phyloP scores from a whole-genome alignment of 2,329 filamentous ascomycete species.

The Emergomyces africanus region DNA sequence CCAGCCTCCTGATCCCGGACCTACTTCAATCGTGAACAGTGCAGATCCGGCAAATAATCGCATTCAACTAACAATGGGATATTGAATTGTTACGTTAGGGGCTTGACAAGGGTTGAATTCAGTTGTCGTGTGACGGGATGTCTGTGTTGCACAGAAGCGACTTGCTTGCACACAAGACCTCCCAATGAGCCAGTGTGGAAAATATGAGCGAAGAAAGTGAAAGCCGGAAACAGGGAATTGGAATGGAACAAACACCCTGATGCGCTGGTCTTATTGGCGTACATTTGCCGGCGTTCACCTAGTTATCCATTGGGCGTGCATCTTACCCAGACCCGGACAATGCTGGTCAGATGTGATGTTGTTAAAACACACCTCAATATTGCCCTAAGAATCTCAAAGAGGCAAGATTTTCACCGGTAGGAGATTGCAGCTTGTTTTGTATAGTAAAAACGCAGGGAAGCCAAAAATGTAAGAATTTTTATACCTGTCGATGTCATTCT shows the following conservation, averaged over 20 bases:
- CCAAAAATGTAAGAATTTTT: background rate
- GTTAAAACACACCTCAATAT: background rate
- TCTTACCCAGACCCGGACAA: background rate
- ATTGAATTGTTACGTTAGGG: background rate
- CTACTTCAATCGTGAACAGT: background rate
- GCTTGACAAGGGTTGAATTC: background rate
- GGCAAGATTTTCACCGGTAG: background rate
- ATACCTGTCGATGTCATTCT: background rate
- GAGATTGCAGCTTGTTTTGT: background rate
- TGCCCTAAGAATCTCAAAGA: background rate
- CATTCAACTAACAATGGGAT: background rate
- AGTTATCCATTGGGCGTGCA: background rate
- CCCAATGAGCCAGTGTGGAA: background rate
- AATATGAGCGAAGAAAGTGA: background rate
- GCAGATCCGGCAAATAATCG: background rate
- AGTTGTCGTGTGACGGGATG: background rate
- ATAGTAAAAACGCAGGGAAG: background rate
- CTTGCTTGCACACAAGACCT: background rate
- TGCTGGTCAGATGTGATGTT: background rate
- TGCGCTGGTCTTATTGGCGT: background rate
- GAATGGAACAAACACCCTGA: background rate
- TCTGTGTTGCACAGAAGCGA: background rate
- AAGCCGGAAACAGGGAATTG: background rate
- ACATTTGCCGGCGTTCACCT: background rate
- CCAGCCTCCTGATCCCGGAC: background rate